Evolutionary conservation across 2,329 filamentous ascomycete genomes (phyloP).

Genomic region (Microsporum ferrugineum): DNA sequence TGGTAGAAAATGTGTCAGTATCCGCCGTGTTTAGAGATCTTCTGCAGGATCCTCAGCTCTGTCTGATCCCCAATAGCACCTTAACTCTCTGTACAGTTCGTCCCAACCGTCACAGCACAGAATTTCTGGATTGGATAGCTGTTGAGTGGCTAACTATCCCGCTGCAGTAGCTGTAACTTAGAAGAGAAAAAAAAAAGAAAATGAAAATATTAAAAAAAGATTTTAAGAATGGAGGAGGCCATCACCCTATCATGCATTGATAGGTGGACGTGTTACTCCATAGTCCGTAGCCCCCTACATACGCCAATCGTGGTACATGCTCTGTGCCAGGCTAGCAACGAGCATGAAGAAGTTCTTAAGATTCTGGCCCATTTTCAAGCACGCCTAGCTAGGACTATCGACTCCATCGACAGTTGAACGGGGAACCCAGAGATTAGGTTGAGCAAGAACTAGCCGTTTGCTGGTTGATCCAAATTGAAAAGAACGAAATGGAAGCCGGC

Average conservation of each 20-base stretch:
- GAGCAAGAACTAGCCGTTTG: background rate
- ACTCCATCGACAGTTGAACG: background rate
- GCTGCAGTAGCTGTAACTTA: background rate
- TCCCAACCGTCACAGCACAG: background rate
- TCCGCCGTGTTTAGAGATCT: background rate
- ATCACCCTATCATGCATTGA: background rate
- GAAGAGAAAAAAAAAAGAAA: background rate
- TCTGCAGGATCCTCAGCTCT: background rate
- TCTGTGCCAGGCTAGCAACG: background rate
- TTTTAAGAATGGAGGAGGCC: background rate
- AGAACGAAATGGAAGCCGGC: background rate
- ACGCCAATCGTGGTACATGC: constrained; percentile 1
- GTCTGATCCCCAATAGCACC: background rate
- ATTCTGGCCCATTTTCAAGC: background rate
- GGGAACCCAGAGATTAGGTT: background rate
- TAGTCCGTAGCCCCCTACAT: background rate
- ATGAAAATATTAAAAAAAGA: too few species aligned
- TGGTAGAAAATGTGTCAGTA: background rate
- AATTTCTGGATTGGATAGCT: background rate
- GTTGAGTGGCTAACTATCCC: background rate
- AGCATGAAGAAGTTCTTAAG: background rate
- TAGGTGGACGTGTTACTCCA: background rate
- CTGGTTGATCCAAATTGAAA: background rate
- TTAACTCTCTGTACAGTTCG: background rate
- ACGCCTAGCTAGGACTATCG: background rate